These are phyloP conservation scores for Colletotrichum karsti DNA, from an alignment of 2,329 filamentous ascomycete species.

Conservation along the genomic window DNA sequence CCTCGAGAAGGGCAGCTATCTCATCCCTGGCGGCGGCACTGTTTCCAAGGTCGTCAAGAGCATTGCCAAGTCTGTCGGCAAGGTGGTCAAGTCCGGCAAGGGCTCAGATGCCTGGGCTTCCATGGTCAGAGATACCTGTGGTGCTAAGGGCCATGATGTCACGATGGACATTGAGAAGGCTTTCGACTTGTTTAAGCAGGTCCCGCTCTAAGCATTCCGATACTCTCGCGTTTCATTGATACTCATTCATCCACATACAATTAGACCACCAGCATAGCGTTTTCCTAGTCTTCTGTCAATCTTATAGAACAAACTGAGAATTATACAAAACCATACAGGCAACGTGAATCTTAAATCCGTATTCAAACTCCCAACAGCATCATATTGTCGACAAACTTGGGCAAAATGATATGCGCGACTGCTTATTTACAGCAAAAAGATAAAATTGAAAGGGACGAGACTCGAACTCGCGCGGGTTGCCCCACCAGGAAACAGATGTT, in stretches of 20 bases:
- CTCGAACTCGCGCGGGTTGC: neutral
- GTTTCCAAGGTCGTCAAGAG: neutral
- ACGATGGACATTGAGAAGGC: neutral
- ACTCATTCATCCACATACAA: neutral
- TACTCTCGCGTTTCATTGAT: neutral
- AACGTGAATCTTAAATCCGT: too few species aligned
- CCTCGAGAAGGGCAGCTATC: conserved; percentile 5
- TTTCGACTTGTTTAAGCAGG: neutral
- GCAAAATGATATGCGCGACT: too few species aligned
- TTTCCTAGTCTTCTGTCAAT: too few species aligned
- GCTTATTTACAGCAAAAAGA: too few species aligned
- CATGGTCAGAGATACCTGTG: neutral
- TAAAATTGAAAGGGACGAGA: neutral
- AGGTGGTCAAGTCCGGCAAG: neutral
- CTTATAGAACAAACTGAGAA: too few species aligned
- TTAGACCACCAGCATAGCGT: too few species aligned
- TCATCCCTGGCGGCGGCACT: neutral
- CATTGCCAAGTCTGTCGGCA: neutral
- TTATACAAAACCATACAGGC: too few species aligned
- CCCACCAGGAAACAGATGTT: conserved; percentile 5
- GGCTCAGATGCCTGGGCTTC: neutral
- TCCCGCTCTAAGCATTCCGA: neutral
- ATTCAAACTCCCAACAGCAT: too few species aligned
- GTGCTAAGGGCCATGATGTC: neutral
- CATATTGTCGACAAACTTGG: too few species aligned